Base-by-base conservation (phyloP, 495 filamentous ascomycete species). In the Aspergillus sclerotiicarbonarius region DNA sequence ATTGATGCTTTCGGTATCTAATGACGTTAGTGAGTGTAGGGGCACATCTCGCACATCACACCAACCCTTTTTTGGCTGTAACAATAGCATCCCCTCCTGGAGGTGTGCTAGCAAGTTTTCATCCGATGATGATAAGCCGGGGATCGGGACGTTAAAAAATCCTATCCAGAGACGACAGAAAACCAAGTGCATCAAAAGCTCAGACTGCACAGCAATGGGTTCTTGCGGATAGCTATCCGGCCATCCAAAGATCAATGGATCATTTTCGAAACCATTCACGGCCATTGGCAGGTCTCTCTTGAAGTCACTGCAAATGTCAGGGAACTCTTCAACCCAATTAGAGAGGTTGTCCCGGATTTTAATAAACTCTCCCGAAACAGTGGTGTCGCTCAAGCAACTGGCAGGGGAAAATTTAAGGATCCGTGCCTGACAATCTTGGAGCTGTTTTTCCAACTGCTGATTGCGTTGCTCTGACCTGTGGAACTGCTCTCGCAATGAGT, bases 301-400 rank as follows among this genome's bases (percentile, higher is more conserved):
- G 52, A 58, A 21, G 18, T 46, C 6, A 1, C 13, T 6, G 5
- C 13, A 10, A 15, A 50, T 51, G n/a, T 60, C 58, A 9, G 58
- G 51, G 21, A 54, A 37, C 7, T 9, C 46, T 35, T 60, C 58
- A 0, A 46, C n/a, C 51, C 51, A 60, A 3, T 45, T 43, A 10
- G 52, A 55, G 16, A 51, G 1, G 18, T 18, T 55, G 2, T 50
- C 33, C 12, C 21, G 44, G 12, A 55, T 32, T 21, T 4, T 3
- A n/a, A 43, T 18, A 12, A 39, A 20, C 12, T 55, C 20, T 7
- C 55, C 32, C 8, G 1, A 21, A 20, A 60, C 20, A 2, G 32
- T 51, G 0, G 45, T 21, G n/a, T 60, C 58, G 9, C 44, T 51
- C n/a, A 35, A 9, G 15, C 31, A 8, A 18, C 50, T 20, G 13